Evolutionary conservation across 2,329 filamentous ascomycete genomes (phyloP).

Genomic region (Pseudopithomyces maydicus): DNA sequence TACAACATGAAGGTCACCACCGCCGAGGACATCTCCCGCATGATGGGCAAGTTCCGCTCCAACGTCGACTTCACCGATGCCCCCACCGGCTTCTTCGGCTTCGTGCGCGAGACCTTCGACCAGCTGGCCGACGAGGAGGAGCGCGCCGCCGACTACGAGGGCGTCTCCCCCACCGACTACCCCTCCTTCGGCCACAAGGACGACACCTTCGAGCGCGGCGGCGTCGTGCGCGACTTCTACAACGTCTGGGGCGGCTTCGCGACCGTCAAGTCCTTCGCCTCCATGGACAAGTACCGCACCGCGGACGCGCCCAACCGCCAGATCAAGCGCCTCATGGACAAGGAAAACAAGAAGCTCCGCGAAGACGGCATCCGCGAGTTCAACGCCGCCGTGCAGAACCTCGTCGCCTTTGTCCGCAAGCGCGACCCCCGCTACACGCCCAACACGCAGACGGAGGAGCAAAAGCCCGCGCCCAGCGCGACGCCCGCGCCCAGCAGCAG

Average conservation of each 20-base stretch:
- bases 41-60: conserved; percentile 81
- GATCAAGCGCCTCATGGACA: conserved; percentile 85
- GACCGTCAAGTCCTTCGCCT: conserved; percentile 84
- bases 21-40: conserved; percentile 74
- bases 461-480: conserved; percentile 79
- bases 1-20: conserved; percentile 77
- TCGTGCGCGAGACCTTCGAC: conserved; percentile 76
- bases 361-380: conserved; percentile 86
- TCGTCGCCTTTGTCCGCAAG: conserved; percentile 88
- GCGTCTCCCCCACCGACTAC: conserved; percentile 67
- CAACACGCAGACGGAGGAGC: conserved; percentile 76
- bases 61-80: conserved; percentile 80
- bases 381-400: conserved; percentile 85
- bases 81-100: conserved; percentile 82
- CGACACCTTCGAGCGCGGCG: conserved; percentile 69
- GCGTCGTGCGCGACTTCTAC: conserved; percentile 81
- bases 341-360: conserved; percentile 84
- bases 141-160: conserved; percentile 72
- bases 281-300: conserved; percentile 84
- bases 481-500: conserved; percentile 82
- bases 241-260: conserved; percentile 78
- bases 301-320: conserved; percentile 87
- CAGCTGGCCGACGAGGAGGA: conserved; percentile 81
- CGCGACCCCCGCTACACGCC: conserved; percentile 84
- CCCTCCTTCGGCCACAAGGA: conserved; percentile 81